phyloP scores from a whole-genome alignment of 495 filamentous ascomycete species.

The Hyaloscypha bicolor region DNA sequence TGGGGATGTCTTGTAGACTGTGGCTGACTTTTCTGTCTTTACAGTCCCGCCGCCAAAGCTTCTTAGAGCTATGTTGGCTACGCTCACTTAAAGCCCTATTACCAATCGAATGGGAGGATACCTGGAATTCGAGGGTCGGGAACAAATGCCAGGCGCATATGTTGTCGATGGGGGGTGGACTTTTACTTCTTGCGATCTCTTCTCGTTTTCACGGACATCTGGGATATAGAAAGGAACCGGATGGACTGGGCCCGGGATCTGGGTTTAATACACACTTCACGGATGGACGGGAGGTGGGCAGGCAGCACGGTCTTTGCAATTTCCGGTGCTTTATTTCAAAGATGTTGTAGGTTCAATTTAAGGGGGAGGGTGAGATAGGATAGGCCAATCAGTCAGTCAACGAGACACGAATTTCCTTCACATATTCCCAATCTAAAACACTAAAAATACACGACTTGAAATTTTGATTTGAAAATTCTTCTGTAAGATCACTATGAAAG shows the following conservation, averaged over 20 bases:
- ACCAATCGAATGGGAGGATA: background rate
- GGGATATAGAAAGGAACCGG: background rate
- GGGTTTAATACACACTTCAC: background rate
- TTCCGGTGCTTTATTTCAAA: background rate
- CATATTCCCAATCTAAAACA: background rate
- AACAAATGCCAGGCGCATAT: background rate
- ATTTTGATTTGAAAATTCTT: background rate
- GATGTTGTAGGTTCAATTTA: background rate
- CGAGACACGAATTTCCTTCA: background rate
- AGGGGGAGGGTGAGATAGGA: background rate
- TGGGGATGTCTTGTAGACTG: conserved; percentile 7
- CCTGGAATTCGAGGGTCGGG: background rate
- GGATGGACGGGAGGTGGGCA: background rate
- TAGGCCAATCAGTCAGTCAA: conserved; percentile 1
- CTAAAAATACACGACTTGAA: background rate
- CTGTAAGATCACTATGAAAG: background rate
- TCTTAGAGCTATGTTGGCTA: conserved; percentile 75
- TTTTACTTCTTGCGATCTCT: background rate
- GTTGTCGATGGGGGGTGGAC: background rate
- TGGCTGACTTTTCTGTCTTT: conserved; percentile 31
- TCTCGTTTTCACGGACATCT: background rate
- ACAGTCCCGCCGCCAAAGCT: conserved; percentile 61
- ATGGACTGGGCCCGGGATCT: background rate
- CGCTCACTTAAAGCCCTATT: conserved; percentile 60
- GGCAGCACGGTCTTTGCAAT: background rate